A percentile compares a stretch with the other conserved stretches of the same genome.
phyloP scores from a whole-genome alignment of 805 yeast species.

The Hemisphaericaspora nanyangensis region DNA sequence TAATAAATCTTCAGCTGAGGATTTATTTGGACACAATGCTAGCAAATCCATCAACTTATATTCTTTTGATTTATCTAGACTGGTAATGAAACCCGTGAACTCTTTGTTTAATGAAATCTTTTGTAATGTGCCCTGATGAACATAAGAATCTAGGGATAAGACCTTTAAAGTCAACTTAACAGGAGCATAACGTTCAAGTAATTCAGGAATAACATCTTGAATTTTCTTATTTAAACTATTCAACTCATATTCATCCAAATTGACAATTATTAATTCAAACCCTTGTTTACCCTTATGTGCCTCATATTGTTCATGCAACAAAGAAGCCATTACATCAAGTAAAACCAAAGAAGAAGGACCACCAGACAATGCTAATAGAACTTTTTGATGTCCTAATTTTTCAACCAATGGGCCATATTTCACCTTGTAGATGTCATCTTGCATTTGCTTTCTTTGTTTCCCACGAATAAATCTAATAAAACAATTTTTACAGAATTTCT shows the following conservation, averaged over 20 bases:
- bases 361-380: conserved; percentile 62
- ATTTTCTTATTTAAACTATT: conserved; percentile 13
- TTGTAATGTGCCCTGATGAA: conserved; percentile 25
- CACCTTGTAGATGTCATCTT: conserved; percentile 67
- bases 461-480: conserved; percentile 69
- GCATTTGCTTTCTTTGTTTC: conserved; percentile 79
- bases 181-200: conserved; percentile 16
- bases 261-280: conserved; percentile 52
- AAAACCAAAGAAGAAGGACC: conserved; percentile 65
- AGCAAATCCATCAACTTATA: conserved; percentile 31
- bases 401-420: conserved; percentile 47
- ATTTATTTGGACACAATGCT: conserved; percentile 43
- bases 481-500: conserved; percentile 62
- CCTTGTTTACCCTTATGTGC: conserved; percentile 67
- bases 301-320: conserved; percentile 58
- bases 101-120: conserved; percentile 31
- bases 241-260: conserved; percentile 37
- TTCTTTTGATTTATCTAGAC: conserved; percentile 7
- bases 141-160: conserved; percentile 39
- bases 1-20: conserved; percentile 63
- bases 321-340: conserved; percentile 59
- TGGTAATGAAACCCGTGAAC: conserved; percentile 14
- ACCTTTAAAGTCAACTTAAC: conserved; percentile 34
- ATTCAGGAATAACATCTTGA: conserved; percentile 14
- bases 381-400: conserved; percentile 33